Conservation (phyloP, 2,329 filamentous ascomycete species). For the Neurospora crassa region DNA sequence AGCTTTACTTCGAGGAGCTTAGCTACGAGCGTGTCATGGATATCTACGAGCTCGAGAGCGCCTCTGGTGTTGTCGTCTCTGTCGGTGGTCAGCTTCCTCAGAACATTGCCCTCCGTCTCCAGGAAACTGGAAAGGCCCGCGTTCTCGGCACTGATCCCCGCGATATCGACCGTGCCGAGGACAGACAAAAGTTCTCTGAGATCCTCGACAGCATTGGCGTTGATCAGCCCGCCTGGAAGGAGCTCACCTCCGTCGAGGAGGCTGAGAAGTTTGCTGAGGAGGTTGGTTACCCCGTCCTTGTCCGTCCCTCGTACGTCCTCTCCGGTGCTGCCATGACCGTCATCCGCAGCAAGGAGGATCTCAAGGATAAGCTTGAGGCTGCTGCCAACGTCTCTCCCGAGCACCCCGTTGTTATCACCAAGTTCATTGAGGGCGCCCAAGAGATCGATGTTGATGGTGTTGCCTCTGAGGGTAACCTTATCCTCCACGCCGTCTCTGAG, state of each 20-base stretch:
- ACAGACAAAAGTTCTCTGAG: slow-evolving; percentile 95
- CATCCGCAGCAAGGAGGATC: slow-evolving; percentile 76
- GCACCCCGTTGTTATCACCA: slow-evolving; percentile 95
- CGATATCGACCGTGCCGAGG: slow-evolving; percentile 96
- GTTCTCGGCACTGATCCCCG: slow-evolving; percentile 86
- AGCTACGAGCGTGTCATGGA: slow-evolving; percentile 98
- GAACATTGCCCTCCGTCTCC: slow-evolving; percentile 90
- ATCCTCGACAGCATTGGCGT: slow-evolving; percentile 95
- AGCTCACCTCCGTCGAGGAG: slow-evolving; percentile 79
- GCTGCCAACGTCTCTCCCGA: slow-evolving; percentile 88
- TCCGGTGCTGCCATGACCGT: slow-evolving; percentile 98
- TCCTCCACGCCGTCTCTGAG: slow-evolving; percentile 88
- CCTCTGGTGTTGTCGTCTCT: slow-evolving; percentile 83
- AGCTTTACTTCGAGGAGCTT: slow-evolving; percentile 92
- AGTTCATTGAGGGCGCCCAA: slow-evolving; percentile 93
- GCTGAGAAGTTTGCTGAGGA: slow-evolving; percentile 78
- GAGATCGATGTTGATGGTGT: slow-evolving; percentile 97
- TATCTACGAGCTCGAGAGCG: slow-evolving; percentile 87
- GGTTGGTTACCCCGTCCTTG: slow-evolving; percentile 89
- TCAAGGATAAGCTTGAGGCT: slow-evolving; percentile 89
- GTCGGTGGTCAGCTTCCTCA: slow-evolving; percentile 94
- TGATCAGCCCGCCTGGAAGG: slow-evolving; percentile 96
- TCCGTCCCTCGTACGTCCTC: slow-evolving; percentile 89
- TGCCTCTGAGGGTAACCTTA: slow-evolving; percentile 72
- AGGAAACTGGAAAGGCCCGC: slow-evolving; percentile 82